These are phyloP conservation scores for Toxicodendron radicans DNA, from an alignment of 345 rosid genomes.

Conservation along the genomic window DNA sequence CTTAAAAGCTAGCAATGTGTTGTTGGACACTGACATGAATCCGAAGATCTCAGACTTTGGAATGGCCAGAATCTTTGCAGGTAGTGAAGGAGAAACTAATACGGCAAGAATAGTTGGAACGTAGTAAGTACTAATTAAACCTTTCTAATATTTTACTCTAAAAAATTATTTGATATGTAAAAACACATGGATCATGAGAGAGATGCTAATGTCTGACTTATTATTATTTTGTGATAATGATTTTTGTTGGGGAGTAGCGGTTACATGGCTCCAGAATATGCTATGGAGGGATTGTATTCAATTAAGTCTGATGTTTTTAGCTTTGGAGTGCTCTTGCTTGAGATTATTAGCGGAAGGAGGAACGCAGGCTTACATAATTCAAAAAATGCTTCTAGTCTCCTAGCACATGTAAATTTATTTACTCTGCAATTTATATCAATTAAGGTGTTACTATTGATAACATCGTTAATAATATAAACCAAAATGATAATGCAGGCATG, in stretches of 20 bases:
- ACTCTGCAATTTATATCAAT: neutral
- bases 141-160: too few species aligned
- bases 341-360: constrained; percentile 51
- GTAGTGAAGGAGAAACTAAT: constrained; percentile 34
- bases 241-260: constrained; percentile 29
- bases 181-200: too few species aligned
- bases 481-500: constrained; percentile 41
- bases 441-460: neutral
- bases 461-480: neutral
- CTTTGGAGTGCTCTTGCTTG: constrained; percentile 59
- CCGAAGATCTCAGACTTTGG: constrained; percentile 69
- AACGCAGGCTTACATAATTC: constrained; percentile 28
- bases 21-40: constrained; percentile 48
- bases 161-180: too few species aligned
- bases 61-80: constrained; percentile 44
- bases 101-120: constrained; percentile 52
- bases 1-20: constrained; percentile 57
- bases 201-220: too few species aligned
- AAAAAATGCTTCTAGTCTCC: constrained; percentile 26
- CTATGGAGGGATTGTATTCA: constrained; percentile 44
- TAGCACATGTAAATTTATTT: constrained; percentile 38
- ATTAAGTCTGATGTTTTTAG: constrained; percentile 58
- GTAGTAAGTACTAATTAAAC: constrained; percentile 26
- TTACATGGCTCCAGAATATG: constrained; percentile 66
- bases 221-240: neutral